Evolutionary conservation across 2,329 filamentous ascomycete species (phyloP), one percentile per base, ranked within the genome.

Genomic region (Aspergillus oerlinghausenensis): DNA sequence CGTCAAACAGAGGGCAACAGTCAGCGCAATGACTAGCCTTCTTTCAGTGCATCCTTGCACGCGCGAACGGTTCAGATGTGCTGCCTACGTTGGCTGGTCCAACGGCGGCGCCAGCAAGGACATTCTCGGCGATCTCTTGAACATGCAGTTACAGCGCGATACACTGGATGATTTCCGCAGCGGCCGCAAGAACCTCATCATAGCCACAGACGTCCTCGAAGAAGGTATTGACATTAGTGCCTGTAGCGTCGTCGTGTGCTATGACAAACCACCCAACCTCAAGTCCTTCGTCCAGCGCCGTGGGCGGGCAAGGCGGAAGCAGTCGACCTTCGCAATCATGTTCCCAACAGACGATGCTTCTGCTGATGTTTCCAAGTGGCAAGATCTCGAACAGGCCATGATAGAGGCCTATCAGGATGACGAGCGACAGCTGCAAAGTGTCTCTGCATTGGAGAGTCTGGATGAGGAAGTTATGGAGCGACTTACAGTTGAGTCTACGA

Each of bases 341-440:
- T 68, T 80, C 14, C 69, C 78, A 0, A 64, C 58, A 17, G 65
- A 75, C 3, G 63, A 70, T 35, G 66, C 77, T 45, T 55, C 64
- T 26, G 61, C 70, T 3, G 61, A 66, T 48, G 61, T 79, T 1
- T 63, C 70, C 2, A 78, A 82, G 26, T 96, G 90, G 88, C 75
- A 84, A 26, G 66, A 70, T 0, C 77, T 94, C 17, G 93, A 97
- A 67, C 70, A 79, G 3, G 77, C 84, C n/a, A 92, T 96, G 87
- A 88, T 86, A 63, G 68, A 73, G 49, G 80, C 81, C 0, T 95
- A 90, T 64, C 81, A 86, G 59, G 81, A 89, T 48, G 84, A 91
- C 5, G 70, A 81, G 58, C 79, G 87, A 23, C 72, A 81, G 51
- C 67, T 80, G 0, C 65, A 78, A 21, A 67, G 77, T 14, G 68